Conservation (phyloP, 495 filamentous ascomycete species). For the Staphylotrichum longicolle region DNA sequence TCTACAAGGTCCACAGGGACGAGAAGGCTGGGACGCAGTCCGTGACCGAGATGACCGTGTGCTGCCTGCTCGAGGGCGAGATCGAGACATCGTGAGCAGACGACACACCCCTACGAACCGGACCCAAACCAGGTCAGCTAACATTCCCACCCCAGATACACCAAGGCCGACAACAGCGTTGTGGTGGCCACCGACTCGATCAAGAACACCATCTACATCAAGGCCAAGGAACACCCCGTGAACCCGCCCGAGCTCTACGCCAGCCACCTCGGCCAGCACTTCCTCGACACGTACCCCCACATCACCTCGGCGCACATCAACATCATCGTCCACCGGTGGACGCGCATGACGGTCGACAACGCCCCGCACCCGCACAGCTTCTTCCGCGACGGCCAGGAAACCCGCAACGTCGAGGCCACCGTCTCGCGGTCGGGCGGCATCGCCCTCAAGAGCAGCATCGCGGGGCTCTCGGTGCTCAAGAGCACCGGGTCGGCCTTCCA, state of each 20-base stretch:
- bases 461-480: conserved; percentile 84
- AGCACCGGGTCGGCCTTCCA: conserved; percentile 97
- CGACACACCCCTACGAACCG: no score
- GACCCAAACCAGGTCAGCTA: conserved; percentile 18
- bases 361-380: conserved; percentile 96
- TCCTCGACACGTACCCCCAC: conserved; percentile 81
- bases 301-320: conserved; percentile 79
- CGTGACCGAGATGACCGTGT: conserved; percentile 93
- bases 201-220: conserved; percentile 96
- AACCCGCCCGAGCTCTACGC: conserved; percentile 92
- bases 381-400: conserved; percentile 84
- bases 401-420: conserved; percentile 66
- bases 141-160: conserved; percentile 60
- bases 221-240: conserved; percentile 88
- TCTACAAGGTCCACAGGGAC: conserved; percentile 88
- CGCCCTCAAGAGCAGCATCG: conserved; percentile 66
- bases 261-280: conserved; percentile 78
- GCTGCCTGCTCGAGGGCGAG: conserved; percentile 82
- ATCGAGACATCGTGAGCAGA: conserved; percentile 77
- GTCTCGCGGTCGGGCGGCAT: conserved; percentile 59
- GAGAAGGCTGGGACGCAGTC: conserved; percentile 71
- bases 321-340: conserved; percentile 85
- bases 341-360: conserved; percentile 82
- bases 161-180: conserved; percentile 88
- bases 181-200: conserved; percentile 96